phyloP scores from a whole-genome alignment of 1,284 basidiomycete species.

The Puccinia triticina region DNA sequence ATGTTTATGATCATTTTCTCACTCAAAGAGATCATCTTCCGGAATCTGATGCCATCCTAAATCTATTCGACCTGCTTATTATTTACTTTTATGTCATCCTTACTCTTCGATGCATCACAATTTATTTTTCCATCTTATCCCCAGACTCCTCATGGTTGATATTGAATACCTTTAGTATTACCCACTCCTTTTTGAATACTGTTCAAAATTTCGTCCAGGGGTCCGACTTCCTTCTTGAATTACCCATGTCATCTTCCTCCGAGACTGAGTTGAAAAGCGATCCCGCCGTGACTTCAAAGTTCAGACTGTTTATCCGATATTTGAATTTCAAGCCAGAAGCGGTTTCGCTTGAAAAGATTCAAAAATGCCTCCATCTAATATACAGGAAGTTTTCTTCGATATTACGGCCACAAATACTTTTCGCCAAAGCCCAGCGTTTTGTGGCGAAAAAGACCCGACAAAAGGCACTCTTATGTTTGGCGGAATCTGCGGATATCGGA shows the following conservation, averaged over 20 bases:
- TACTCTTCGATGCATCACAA: background rate
- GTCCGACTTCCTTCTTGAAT: slow-evolving; percentile 20
- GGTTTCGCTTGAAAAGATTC: background rate
- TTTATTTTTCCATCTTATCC: slow-evolving; percentile 20
- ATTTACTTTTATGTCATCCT: slow-evolving; percentile 26
- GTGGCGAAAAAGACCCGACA: background rate
- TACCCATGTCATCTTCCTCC: slow-evolving; percentile 17
- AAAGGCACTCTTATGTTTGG: background rate
- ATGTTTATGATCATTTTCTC: slow-evolving; percentile 10
- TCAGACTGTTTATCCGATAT: background rate
- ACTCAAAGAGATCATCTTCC: slow-evolving; percentile 2
- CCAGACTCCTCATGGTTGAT: slow-evolving; percentile 5
- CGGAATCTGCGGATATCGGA: background rate
- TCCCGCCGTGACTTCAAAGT: background rate
- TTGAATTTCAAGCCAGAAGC: background rate
- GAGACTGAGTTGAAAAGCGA: background rate
- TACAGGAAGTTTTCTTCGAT: background rate
- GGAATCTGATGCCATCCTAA: slow-evolving; percentile 5
- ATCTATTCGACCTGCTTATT: slow-evolving; percentile 4
- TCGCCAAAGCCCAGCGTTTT: background rate
- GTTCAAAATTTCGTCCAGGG: background rate
- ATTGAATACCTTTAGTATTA: slow-evolving; percentile 6
- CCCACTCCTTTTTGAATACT: slow-evolving; percentile 9
- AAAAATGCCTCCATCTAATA: background rate
- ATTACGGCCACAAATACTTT: background rate